These are phyloP conservation scores for Tolypocladium ovalisporum DNA, from an alignment of 2,329 filamentous ascomycete genomes.

Conservation along the genomic window DNA sequence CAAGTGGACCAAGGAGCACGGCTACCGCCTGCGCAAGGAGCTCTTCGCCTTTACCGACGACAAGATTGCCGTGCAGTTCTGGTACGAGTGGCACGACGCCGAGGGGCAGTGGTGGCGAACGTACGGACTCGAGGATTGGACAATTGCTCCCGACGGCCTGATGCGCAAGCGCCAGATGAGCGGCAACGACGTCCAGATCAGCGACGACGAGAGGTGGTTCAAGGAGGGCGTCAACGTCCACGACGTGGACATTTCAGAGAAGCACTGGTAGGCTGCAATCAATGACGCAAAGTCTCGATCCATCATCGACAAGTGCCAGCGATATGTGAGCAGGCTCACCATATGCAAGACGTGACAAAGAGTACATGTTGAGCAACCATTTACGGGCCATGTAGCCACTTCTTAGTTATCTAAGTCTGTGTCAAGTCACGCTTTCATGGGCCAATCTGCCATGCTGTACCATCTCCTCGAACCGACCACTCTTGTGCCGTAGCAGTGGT, in stretches of 20 bases:
- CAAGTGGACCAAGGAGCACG: slow-evolving; percentile 65
- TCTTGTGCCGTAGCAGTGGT: not conserved
- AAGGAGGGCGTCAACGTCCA: slow-evolving; percentile 59
- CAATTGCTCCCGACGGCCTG: slow-evolving; percentile 55
- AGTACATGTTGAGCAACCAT: not conserved
- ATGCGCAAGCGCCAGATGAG: slow-evolving; percentile 72
- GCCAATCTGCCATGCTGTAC: not conserved
- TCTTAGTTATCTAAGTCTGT: not conserved
- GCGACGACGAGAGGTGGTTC: slow-evolving; percentile 56
- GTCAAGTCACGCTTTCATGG: not conserved
- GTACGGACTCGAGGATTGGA: slow-evolving; percentile 77
- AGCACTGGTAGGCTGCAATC: slow-evolving; percentile 45
- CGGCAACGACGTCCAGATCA: slow-evolving; percentile 58
- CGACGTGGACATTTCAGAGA: slow-evolving; percentile 51
- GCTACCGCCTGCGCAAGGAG: slow-evolving; percentile 70
- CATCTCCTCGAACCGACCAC: not conserved
- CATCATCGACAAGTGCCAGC: not conserved
- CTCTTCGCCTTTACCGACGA: slow-evolving; percentile 67
- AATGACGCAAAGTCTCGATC: not conserved
- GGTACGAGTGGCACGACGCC: slow-evolving; percentile 71
- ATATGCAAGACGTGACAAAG: too few relatives aligned
- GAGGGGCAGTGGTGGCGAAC: slow-evolving; percentile 74
- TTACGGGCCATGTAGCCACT: not conserved
- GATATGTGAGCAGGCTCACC: not conserved
- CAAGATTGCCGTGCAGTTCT: slow-evolving; percentile 80